Percentiles rank a stretch among this genome's conserved stretches.
Evolutionary conservation across 2,329 filamentous ascomycete genomes (phyloP).

Genomic region (Trichophyton simii): DNA sequence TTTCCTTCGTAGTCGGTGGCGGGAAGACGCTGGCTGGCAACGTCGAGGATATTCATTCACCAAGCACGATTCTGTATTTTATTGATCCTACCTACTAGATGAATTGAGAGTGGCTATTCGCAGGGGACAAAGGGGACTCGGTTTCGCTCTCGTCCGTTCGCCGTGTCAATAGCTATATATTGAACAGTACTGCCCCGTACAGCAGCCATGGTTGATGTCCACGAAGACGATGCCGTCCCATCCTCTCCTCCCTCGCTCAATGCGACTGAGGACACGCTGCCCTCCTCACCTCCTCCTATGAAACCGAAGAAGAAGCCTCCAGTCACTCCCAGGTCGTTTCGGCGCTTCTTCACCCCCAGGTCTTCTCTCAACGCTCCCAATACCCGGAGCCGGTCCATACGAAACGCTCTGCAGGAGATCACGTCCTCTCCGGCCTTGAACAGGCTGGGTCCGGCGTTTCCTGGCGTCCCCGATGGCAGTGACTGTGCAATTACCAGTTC

Average conservation of each 20-base stretch:
- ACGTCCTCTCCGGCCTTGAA: conserved; percentile 31
- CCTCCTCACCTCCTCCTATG: conserved; percentile 32
- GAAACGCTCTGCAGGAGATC: conserved; percentile 35
- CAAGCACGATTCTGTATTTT: neutral
- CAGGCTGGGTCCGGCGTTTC: conserved; percentile 31
- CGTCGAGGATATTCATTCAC: neutral
- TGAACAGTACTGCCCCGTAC: neutral
- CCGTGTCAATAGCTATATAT: neutral
- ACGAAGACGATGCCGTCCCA: conserved; percentile 10
- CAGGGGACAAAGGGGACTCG: neutral
- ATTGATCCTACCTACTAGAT: neutral
- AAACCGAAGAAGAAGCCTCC: conserved; percentile 35
- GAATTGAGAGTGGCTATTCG: neutral
- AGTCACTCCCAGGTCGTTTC: conserved; percentile 40
- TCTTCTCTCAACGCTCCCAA: conserved; percentile 27
- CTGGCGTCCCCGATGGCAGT: conserved; percentile 24
- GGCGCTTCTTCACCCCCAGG: conserved; percentile 39
- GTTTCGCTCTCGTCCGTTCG: too few relatives aligned
- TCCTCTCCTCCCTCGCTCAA: conserved; percentile 13
- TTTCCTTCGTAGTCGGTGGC: neutral
- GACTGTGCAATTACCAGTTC: conserved; percentile 19
- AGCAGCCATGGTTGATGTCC: conserved; percentile 5
- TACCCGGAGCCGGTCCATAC: conserved; percentile 27
- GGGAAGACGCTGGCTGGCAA: neutral
- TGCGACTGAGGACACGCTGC: conserved; percentile 20